Percentiles rank a stretch among this genome's conserved stretches.
Conservation (phyloP, 129 eudicot species). For the Flaveria sonorensis region DNA sequence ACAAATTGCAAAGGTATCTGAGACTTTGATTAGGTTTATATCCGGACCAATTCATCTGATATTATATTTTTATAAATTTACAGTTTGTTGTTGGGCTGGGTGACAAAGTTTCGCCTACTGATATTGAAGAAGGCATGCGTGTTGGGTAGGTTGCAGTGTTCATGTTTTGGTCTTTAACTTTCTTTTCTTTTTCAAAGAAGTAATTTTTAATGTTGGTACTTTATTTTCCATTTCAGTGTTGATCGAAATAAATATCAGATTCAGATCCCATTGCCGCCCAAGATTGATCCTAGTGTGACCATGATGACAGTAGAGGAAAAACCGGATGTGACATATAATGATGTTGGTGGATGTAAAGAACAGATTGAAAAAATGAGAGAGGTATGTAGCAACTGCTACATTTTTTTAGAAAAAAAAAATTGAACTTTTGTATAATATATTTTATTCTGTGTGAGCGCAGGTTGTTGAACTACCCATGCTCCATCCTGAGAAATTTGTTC, state of each 20-base stretch:
- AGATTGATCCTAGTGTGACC: slow-evolving; percentile 97
- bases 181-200: neutral
- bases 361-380: slow-evolving; percentile 99
- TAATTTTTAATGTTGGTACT: neutral
- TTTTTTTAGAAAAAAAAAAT: neutral
- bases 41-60: slow-evolving; percentile 29
- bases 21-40: neutral
- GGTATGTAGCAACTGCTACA: slow-evolving; percentile 41
- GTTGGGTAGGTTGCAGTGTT: slow-evolving; percentile 65
- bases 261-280: slow-evolving; percentile 97
- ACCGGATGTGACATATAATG: slow-evolving; percentile 97
- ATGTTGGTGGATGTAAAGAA: slow-evolving; percentile 98
- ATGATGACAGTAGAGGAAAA: slow-evolving; percentile 99
- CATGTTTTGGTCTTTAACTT: neutral
- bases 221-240: slow-evolving; percentile 56
- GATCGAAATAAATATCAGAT: slow-evolving; percentile 91
- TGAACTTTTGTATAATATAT: neutral
- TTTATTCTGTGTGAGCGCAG: slow-evolving; percentile 31
- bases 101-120: slow-evolving; percentile 97
- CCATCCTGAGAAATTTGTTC: slow-evolving; percentile 96
- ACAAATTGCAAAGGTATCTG: slow-evolving; percentile 88
- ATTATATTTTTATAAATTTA: slow-evolving; percentile 11
- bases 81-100: slow-evolving; percentile 99
- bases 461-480: slow-evolving; percentile 99
- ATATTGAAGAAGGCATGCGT: slow-evolving; percentile 99